Evolutionary conservation across 768 basidiomycete genomes (phyloP).

Genomic region (Brasilioporus rufonigricans): DNA sequence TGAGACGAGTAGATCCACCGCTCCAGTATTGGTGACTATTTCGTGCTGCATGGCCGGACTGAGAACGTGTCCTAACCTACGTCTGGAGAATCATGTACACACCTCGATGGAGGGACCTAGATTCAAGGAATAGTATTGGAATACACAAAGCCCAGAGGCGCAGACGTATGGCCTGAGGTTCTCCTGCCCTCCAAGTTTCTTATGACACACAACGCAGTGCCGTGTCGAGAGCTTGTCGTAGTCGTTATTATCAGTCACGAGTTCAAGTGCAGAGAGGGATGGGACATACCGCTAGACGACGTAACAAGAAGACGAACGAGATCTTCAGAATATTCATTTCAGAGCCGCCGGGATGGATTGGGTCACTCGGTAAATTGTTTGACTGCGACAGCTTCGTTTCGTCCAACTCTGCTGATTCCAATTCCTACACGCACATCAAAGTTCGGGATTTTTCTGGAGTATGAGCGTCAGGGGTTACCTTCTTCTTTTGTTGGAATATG

Average conservation of each 20-base stretch:
- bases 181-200: constrained; percentile 49
- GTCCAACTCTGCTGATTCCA: constrained; percentile 40
- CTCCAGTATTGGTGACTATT: constrained; percentile 58
- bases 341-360: constrained; percentile 35
- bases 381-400: constrained; percentile 39
- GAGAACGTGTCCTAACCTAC: background rate
- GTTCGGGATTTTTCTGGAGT: background rate
- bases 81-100: constrained; percentile 6
- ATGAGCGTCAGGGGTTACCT: constrained; percentile 24
- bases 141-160: constrained; percentile 59
- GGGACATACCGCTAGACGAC: constrained; percentile 55
- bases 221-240: constrained; percentile 54
- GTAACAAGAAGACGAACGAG: constrained; percentile 62
- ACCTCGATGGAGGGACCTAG: constrained; percentile 69
- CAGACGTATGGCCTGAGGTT: constrained; percentile 77
- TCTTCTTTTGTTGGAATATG: constrained; percentile 33
- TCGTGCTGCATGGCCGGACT: constrained; percentile 52
- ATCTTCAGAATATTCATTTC: constrained; percentile 59
- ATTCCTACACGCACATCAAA: constrained; percentile 4
- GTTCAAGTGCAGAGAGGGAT: background rate
- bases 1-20: constrained; percentile 68
- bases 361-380: constrained; percentile 55
- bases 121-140: constrained; percentile 65
- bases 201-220: constrained; percentile 76
- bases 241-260: background rate